A percentile compares a stretch with the other conserved stretches of the same genome.
Conservation (phyloP, 805 yeast genomes). For the Spathaspora passalidarum region DNA sequence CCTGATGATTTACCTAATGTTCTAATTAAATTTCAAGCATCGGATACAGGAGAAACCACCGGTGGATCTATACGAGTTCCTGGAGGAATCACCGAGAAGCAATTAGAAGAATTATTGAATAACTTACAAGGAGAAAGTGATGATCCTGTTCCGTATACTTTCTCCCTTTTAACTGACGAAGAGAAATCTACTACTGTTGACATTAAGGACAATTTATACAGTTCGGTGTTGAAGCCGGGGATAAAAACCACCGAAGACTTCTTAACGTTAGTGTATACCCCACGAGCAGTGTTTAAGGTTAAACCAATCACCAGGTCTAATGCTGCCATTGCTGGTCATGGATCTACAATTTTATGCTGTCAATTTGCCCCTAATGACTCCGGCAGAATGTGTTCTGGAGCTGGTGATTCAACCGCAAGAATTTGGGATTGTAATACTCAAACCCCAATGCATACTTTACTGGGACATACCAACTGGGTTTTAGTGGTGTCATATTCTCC, state of each 20-base stretch:
- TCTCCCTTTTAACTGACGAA: constrained; percentile 55
- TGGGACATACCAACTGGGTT: constrained; percentile 93
- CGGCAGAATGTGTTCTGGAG: constrained; percentile 86
- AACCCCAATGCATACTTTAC: constrained; percentile 76
- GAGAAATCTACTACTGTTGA: constrained; percentile 55
- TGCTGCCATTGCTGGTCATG: constrained; percentile 94
- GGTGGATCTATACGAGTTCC: constrained; percentile 91
- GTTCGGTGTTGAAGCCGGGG: constrained; percentile 82
- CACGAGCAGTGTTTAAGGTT: constrained; percentile 92
- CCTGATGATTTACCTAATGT: constrained; percentile 87
- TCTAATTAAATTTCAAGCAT: constrained; percentile 82
- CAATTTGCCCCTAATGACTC: constrained; percentile 91
- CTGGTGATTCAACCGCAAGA: constrained; percentile 94
- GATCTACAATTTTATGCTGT: constrained; percentile 86
- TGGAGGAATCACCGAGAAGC: constrained; percentile 79
- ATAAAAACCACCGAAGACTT: constrained; percentile 89
- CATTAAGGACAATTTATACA: constrained; percentile 72
- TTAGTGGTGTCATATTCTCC: constrained; percentile 90
- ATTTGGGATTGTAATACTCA: constrained; percentile 96
- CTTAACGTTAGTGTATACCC: constrained; percentile 86
- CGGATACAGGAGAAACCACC: constrained; percentile 83
- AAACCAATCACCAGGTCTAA: constrained; percentile 86
- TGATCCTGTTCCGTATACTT: constrained; percentile 88
- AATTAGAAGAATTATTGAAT: constrained; percentile 84
- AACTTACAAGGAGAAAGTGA: constrained; percentile 67